Conservation (phyloP, 352 stramenopile species). For the Globisporangium barbulae region DNA sequence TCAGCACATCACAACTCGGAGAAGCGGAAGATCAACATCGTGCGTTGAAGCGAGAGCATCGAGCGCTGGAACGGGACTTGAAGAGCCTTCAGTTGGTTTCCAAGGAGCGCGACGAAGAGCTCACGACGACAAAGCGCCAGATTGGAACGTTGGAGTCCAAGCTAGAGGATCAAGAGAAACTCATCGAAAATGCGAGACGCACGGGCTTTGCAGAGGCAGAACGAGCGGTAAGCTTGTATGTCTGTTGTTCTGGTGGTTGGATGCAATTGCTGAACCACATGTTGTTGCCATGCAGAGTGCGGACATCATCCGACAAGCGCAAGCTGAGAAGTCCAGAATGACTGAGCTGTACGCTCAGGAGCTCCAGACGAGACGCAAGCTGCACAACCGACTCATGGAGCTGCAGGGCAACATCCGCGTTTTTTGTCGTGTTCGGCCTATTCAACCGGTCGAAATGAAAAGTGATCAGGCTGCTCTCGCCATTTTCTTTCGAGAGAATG, state of each 20-base stretch:
- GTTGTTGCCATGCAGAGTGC: constrained; percentile 26
- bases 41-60: constrained; percentile 50
- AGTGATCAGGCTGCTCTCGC: constrained; percentile 58
- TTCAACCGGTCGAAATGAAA: constrained; percentile 71
- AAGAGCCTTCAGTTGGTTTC: constrained; percentile 44
- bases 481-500: constrained; percentile 73
- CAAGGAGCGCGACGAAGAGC: constrained; percentile 56
- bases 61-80: constrained; percentile 55
- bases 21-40: constrained; percentile 55
- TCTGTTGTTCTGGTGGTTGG: background rate
- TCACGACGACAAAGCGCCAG: constrained; percentile 25
- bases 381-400: constrained; percentile 91
- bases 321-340: constrained; percentile 58
- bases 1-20: constrained; percentile 21
- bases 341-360: constrained; percentile 70
- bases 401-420: constrained; percentile 93
- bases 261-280: no score
- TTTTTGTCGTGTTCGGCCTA: constrained; percentile 89
- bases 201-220: constrained; percentile 43
- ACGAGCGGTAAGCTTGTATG: constrained; percentile 33
- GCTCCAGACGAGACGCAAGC: constrained; percentile 63
- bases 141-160: constrained; percentile 38
- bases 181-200: constrained; percentile 32
- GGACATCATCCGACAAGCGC: constrained; percentile 39
- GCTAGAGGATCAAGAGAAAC: constrained; percentile 29